phyloP scores from a whole-genome alignment of 1,139 yeast genomes.

The Candida anutae region DNA sequence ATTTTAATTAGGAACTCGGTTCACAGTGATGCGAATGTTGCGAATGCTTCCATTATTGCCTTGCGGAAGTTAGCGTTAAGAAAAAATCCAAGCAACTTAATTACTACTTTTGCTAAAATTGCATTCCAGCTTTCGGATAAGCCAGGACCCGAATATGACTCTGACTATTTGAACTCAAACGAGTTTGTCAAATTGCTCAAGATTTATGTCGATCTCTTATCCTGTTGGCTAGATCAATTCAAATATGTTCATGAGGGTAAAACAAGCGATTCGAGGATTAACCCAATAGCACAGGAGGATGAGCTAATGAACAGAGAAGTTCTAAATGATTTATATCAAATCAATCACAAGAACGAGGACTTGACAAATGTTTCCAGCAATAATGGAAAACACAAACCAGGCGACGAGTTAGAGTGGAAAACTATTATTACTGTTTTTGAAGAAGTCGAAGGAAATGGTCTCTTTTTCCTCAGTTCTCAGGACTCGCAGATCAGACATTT shows the following conservation, averaged over 20 bases:
- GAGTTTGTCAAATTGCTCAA: constrained; percentile 56
- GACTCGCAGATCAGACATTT: constrained; percentile 66
- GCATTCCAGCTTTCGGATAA: constrained; percentile 78
- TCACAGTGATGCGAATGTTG: constrained; percentile 54
- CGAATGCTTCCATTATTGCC: constrained; percentile 56
- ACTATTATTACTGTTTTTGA: constrained; percentile 77
- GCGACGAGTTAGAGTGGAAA: constrained; percentile 72
- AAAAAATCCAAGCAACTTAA: constrained; percentile 62
- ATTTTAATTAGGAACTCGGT: constrained; percentile 68
- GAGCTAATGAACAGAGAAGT: constrained; percentile 34
- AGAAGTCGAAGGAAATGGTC: constrained; percentile 92
- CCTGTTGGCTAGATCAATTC: constrained; percentile 72
- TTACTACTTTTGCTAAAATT: constrained; percentile 69
- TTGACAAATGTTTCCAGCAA: constrained; percentile 15
- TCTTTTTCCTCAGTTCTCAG: constrained; percentile 85
- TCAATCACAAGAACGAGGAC: constrained; percentile 33
- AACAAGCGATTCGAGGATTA: constrained; percentile 13
- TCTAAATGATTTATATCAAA: constrained; percentile 37
- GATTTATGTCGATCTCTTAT: constrained; percentile 69
- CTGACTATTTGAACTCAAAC: constrained; percentile 45
- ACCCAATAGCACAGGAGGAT: constrained; percentile 30
- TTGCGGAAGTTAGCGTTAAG: constrained; percentile 59
- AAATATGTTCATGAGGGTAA: constrained; percentile 16
- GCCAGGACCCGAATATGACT: constrained; percentile 39
- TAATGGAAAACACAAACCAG: constrained; percentile 24